A percentile compares a stretch with the other conserved stretches of the same genome.
phyloP scores from a whole-genome alignment of 2,329 filamentous ascomycete species.

The Ambrosiella xylebori region DNA sequence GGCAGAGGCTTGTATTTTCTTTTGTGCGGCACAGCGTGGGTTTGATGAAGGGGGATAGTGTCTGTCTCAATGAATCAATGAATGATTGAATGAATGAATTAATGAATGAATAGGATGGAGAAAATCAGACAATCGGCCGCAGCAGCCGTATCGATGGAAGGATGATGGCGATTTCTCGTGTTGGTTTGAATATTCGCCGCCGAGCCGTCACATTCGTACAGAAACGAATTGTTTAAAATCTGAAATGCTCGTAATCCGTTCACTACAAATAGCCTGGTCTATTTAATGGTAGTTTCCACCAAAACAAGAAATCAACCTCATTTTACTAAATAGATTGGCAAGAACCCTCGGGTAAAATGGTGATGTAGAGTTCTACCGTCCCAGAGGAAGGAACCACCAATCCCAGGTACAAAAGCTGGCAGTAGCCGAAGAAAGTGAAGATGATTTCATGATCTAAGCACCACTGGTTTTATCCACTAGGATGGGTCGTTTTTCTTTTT shows the following conservation, averaged over 20 bases:
- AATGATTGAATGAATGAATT: not conserved
- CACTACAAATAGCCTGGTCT: too few species aligned
- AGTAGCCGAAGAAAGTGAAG: not conserved
- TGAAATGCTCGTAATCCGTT: not conserved
- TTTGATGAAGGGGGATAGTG: not conserved
- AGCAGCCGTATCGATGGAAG: not conserved
- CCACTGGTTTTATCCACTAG: not conserved
- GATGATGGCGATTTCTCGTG: not conserved
- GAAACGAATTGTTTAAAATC: not conserved
- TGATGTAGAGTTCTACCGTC: not conserved
- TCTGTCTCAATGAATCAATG: not conserved
- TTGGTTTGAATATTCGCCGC: not conserved
- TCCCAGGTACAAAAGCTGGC: not conserved
- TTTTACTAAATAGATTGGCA: not conserved
- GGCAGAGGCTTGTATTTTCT: not conserved
- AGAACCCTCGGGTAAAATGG: not conserved
- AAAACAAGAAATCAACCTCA: not conserved
- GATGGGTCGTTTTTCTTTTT: not conserved
- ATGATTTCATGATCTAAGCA: not conserved
- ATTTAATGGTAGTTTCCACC: not conserved
- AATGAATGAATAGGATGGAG: too few species aligned
- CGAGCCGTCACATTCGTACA: not conserved
- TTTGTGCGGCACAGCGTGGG: not conserved
- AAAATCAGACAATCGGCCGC: too few species aligned
- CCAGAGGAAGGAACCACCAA: not conserved